These are phyloP conservation scores for Colletotrichum melonis DNA, from an alignment of 2,329 filamentous ascomycete genomes.

Conservation along the genomic window DNA sequence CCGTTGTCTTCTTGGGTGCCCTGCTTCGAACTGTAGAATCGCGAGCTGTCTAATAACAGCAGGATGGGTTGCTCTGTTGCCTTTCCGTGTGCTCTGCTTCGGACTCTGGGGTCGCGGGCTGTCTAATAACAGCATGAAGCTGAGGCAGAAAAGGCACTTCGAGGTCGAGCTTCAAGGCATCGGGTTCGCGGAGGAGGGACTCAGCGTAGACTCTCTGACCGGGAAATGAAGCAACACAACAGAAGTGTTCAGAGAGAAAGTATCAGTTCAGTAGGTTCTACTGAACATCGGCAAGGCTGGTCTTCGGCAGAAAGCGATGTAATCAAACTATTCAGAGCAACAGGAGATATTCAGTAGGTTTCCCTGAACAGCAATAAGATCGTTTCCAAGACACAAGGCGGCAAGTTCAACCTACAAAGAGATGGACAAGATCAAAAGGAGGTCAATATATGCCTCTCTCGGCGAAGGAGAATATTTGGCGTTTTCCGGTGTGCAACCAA, in stretches of 20 bases:
- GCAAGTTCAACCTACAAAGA: background rate
- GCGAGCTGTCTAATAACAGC: slow-evolving; percentile 38
- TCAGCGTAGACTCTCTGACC: slow-evolving; percentile 1
- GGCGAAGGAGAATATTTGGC: background rate
- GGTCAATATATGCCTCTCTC: background rate
- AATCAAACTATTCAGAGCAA: no score
- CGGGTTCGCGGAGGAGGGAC: slow-evolving; percentile 16
- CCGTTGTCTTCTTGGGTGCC: background rate
- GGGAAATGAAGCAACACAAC: background rate
- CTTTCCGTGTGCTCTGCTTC: slow-evolving; percentile 22
- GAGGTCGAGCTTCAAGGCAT: slow-evolving; percentile 25
- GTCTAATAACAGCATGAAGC: slow-evolving; percentile 39
- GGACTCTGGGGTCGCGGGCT: slow-evolving; percentile 33
- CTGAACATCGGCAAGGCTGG: no score
- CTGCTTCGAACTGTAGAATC: slow-evolving; percentile 33
- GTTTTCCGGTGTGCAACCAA: background rate
- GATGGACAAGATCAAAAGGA: background rate
- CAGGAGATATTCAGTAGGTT: no score
- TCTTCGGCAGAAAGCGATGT: no score
- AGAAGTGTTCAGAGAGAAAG: no score
- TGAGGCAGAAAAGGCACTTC: slow-evolving; percentile 12
- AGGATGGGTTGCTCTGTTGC: background rate
- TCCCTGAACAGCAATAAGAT: no score
- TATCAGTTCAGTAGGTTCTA: no score
- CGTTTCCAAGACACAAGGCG: no score